These are phyloP conservation scores for Aspergillus candidus DNA, from an alignment of 2,329 filamentous ascomycete species.

Conservation along the genomic window DNA sequence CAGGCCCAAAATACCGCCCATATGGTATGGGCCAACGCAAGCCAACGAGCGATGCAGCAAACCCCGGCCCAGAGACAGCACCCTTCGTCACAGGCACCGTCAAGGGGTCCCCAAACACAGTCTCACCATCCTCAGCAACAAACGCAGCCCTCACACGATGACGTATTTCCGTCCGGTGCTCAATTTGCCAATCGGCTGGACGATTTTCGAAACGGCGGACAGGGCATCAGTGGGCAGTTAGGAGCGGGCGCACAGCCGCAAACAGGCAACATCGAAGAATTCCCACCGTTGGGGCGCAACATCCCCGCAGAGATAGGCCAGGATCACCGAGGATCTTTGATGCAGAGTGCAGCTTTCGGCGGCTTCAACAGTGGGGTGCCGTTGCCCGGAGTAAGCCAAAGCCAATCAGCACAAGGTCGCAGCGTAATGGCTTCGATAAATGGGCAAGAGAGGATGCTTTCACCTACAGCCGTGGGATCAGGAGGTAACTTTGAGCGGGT, in stretches of 20 bases:
- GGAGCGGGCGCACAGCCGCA: conserved; percentile 47
- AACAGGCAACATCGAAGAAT: conserved; percentile 54
- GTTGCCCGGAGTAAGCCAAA: conserved; percentile 40
- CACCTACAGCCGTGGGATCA: conserved; percentile 25
- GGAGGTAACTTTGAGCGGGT: conserved; percentile 20
- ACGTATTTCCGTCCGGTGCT: conserved; percentile 41
- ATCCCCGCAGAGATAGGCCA: conserved; percentile 46
- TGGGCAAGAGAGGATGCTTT: conserved; percentile 36
- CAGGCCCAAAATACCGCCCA: conserved; percentile 47
- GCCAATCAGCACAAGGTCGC: conserved; percentile 30
- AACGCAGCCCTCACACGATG: conserved; percentile 44
- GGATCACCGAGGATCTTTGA: conserved; percentile 46
- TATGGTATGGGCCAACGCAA: conserved; percentile 54
- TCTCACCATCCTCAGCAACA: conserved; percentile 38
- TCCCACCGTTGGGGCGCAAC: conserved; percentile 53
- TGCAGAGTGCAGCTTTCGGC: conserved; percentile 45
- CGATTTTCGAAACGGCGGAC: conserved; percentile 53
- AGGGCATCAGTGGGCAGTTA: conserved; percentile 49
- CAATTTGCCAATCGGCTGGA: conserved; percentile 49
- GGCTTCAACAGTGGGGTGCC: conserved; percentile 35
- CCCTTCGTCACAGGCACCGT: conserved; percentile 38
- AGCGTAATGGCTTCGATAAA: conserved; percentile 31
- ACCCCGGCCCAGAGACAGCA: conserved; percentile 49
- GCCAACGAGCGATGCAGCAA: conserved; percentile 49
- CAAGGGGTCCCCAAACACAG: conserved; percentile 36